Evolutionary conservation across 2,329 filamentous ascomycete species (phyloP).

Genomic region (Emmonsia crescens): DNA sequence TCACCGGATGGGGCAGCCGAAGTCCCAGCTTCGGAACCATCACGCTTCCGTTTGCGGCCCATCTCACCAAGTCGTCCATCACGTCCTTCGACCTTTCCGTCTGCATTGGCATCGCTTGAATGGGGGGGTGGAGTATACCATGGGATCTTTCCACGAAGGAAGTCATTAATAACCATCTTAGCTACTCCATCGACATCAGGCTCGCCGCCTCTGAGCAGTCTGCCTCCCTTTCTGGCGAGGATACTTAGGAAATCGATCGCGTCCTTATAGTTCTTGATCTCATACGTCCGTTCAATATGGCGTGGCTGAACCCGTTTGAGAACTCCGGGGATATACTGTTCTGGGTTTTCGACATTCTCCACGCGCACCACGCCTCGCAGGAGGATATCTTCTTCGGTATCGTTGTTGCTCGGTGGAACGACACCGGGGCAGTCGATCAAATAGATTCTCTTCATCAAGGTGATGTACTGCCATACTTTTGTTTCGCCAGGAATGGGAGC

Average conservation of each 20-base stretch:
- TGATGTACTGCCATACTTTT: slow-evolving; percentile 97
- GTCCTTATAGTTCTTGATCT: slow-evolving; percentile 66
- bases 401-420: slow-evolving; percentile 75
- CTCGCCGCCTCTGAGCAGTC: slow-evolving; percentile 83
- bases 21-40: slow-evolving; percentile 36
- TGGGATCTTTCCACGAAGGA: slow-evolving; percentile 85
- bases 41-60: slow-evolving; percentile 63
- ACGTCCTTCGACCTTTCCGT: slow-evolving; percentile 53
- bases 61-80: slow-evolving; percentile 77
- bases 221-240: slow-evolving; percentile 74
- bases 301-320: slow-evolving; percentile 69
- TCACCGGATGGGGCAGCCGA: slow-evolving; percentile 22
- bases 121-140: slow-evolving; percentile 83
- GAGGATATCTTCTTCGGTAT: slow-evolving; percentile 78
- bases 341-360: slow-evolving; percentile 91
- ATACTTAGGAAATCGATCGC: slow-evolving; percentile 76
- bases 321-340: slow-evolving; percentile 85
- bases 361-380: slow-evolving; percentile 85
- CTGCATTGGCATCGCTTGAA: slow-evolving; percentile 39
- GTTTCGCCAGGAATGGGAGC: slow-evolving; percentile 95
- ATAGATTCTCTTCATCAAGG: slow-evolving; percentile 86
- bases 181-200: slow-evolving; percentile 90
- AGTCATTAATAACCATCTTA: slow-evolving; percentile 95
- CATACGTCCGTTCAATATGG: slow-evolving; percentile 88
- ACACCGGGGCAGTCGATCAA: slow-evolving; percentile 96